Evolutionary conservation across 495 filamentous ascomycete species (phyloP).

Genomic region (Neurospora sp.): DNA sequence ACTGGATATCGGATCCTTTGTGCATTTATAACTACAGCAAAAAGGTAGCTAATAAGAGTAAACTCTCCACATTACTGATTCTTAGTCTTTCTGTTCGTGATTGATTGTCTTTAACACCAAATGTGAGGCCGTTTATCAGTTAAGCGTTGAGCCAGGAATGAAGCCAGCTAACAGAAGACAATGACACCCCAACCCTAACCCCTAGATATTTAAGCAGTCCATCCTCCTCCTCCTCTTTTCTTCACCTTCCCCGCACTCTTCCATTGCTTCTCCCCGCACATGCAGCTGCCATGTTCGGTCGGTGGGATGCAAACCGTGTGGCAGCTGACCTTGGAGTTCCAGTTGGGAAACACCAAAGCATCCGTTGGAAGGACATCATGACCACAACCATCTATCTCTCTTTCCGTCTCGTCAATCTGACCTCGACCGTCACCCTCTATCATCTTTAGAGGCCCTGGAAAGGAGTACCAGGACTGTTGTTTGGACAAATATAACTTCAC

Average conservation of each 20-base stretch:
- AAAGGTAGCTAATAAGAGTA: too few relatives aligned
- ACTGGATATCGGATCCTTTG: too few relatives aligned
- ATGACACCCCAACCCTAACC: not conserved
- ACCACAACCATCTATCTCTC: not conserved
- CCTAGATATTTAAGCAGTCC: not conserved
- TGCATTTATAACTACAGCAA: too few relatives aligned
- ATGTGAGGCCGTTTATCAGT: not conserved
- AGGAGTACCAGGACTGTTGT: too few relatives aligned
- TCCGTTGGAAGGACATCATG: not conserved
- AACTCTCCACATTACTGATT: too few relatives aligned
- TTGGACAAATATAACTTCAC: not conserved
- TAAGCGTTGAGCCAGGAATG: not conserved
- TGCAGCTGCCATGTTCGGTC: not conserved
- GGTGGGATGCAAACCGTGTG: not conserved
- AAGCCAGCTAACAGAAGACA: not conserved
- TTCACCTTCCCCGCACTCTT: not conserved
- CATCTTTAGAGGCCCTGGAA: too few relatives aligned
- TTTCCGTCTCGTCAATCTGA: too few relatives aligned
- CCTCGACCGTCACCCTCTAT: too few relatives aligned
- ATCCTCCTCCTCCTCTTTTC: not conserved
- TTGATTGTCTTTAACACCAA: too few relatives aligned
- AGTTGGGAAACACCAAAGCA: not conserved
- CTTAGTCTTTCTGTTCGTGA: too few relatives aligned
- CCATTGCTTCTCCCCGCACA: not conserved
- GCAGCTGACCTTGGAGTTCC: not conserved